Evolutionary conservation across 345 rosid genomes (phyloP).

Genomic region (Chamaenerion angustifolium): DNA sequence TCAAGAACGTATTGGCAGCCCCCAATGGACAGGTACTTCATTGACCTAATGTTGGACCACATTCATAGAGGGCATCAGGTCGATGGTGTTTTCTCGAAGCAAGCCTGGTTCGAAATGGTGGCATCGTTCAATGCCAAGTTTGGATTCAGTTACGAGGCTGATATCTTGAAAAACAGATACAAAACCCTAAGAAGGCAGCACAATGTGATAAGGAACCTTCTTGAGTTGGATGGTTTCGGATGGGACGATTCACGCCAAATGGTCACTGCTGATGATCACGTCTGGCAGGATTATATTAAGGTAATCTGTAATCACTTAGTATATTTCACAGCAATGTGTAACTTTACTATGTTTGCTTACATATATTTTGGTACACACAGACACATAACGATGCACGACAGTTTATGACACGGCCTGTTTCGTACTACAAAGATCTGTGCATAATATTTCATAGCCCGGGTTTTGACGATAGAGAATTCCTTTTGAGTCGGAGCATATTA

Average conservation of each 20-base stretch:
- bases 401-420: constrained; percentile 67
- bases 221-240: constrained; percentile 51
- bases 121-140: constrained; percentile 54
- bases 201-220: constrained; percentile 53
- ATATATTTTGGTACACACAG: constrained; percentile 19
- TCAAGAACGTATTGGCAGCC: constrained; percentile 72
- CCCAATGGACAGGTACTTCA: constrained; percentile 73
- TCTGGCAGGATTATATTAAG: constrained; percentile 85
- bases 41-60: constrained; percentile 70
- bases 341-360: no score
- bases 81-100: constrained; percentile 64
- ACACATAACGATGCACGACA: constrained; percentile 55
- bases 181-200: constrained; percentile 66
- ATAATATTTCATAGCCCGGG: constrained; percentile 36
- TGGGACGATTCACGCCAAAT: constrained; percentile 82
- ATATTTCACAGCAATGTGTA: no score
- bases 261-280: constrained; percentile 73
- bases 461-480: constrained; percentile 30
- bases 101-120: constrained; percentile 76
- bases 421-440: constrained; percentile 62
- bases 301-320: constrained; percentile 13
- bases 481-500: constrained; percentile 36
- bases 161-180: constrained; percentile 69
- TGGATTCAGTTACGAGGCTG: constrained; percentile 44
- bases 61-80: constrained; percentile 55